Percentiles rank a stretch among this genome's conserved stretches.
Conservation (phyloP, 2,329 filamentous ascomycete genomes). For the Camillea tinctor region DNA sequence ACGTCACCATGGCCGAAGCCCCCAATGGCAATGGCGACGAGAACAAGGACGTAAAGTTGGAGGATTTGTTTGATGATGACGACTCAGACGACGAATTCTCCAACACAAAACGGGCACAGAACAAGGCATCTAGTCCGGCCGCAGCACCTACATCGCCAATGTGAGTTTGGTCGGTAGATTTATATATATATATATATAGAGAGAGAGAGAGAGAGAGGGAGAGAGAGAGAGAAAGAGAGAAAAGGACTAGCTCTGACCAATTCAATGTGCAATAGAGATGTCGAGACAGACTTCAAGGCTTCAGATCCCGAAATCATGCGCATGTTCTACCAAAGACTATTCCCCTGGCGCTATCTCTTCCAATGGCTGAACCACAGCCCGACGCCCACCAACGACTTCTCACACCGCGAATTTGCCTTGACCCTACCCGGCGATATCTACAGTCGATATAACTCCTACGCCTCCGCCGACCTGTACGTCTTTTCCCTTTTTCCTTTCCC, state of each 20-base stretch:
- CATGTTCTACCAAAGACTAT: constrained; percentile 92
- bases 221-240: no score
- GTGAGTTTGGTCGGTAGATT: constrained; percentile 33
- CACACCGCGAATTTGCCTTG: constrained; percentile 92
- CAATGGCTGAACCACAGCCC: constrained; percentile 97
- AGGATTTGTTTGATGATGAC: constrained; percentile 57
- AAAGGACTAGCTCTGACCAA: neutral
- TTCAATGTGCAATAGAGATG: constrained; percentile 28
- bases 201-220: neutral
- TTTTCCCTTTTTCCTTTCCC: neutral
- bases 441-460: constrained; percentile 78
- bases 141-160: constrained; percentile 41
- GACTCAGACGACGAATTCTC: constrained; percentile 63
- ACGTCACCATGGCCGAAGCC: constrained; percentile 43
- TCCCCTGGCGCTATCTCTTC: constrained; percentile 91
- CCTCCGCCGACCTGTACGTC: constrained; percentile 52
- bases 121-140: constrained; percentile 43
- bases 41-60: constrained; percentile 52
- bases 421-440: constrained; percentile 92
- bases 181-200: no score
- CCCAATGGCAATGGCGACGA: constrained; percentile 23
- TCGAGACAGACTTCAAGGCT: constrained; percentile 40
- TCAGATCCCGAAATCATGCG: constrained; percentile 84
- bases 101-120: constrained; percentile 41
- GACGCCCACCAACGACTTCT: constrained; percentile 82